Base-by-base conservation (phyloP, 2,329 filamentous ascomycete genomes). In the Sclerotinia nivalis region DNA sequence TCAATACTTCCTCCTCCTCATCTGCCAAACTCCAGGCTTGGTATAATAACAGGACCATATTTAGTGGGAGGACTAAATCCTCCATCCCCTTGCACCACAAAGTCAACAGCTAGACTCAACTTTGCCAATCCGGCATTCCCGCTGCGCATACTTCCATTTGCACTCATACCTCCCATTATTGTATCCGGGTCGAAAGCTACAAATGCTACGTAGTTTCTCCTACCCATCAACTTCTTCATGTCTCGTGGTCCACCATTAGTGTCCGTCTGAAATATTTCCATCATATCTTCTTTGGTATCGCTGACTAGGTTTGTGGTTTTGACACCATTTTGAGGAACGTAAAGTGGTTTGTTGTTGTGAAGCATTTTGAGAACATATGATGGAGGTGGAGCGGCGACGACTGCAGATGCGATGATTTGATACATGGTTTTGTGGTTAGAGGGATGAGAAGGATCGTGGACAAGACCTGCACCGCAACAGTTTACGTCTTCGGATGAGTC, bases 201-300 rank as follows among this genome's bases (percentile, higher is more conserved):
- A 74, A 96, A 91, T 0, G 95, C 93, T 18, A 95, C 89, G 78
- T 98, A 99, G 78, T 97, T 98, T 70, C 96, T 86, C 55, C 95
- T 85, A 0, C 91, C 93, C 93, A 99, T 99, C 66, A 99, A 86
- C 77, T 95, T 92, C 82, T 94, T 94, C 78, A 94, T 85, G 80
- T 97, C 95, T 60, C 94, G 86, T 0, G 89, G 84, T 49, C 88
- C 84, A n/a, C 96, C 95, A 68, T 90, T 93, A 22, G 96, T 93
- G 76, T 99, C 96, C 10, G 91, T 92, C 77, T 96, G 93, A 86
- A 99, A 99, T 74, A 99, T 96, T 83, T 99, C 96, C 92, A 99
- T 97, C 96, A 99, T 99, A 81, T 99, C 96, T 80, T 99, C 96
- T 81, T 99, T 98, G 60, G 96, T 99, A 79, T 99, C 96, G 1